phyloP scores from a whole-genome alignment of 2,329 filamentous ascomycete species.

The Epichloe scottii region DNA sequence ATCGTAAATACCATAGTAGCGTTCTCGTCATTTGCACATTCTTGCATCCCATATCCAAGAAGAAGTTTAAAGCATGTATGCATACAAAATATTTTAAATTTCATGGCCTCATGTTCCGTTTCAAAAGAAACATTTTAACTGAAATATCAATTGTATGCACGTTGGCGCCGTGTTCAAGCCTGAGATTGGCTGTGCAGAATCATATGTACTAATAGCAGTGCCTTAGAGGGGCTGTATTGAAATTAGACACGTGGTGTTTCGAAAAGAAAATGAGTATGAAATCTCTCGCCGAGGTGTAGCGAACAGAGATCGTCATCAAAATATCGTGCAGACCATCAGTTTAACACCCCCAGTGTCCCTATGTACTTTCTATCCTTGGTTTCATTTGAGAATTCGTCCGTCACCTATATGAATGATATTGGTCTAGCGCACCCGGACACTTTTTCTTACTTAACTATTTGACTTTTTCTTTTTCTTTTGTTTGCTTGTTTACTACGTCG shows the following conservation, averaged over 20 bases:
- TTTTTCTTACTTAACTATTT: background rate
- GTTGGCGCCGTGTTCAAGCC: too few species aligned
- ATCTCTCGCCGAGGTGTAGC: background rate
- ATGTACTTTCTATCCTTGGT: background rate
- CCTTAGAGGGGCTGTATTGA: too few species aligned
- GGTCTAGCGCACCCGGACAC: background rate
- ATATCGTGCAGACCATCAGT: slow-evolving; percentile 25
- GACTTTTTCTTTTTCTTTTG: slow-evolving; percentile 1
- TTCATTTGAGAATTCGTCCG: background rate
- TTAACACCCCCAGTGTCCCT: background rate
- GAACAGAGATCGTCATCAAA: slow-evolving; percentile 15
- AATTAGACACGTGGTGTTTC: too few species aligned
- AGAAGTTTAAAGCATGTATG: too few species aligned
- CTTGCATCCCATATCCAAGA: too few species aligned
- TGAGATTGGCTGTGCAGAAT: too few species aligned
- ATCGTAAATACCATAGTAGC: background rate
- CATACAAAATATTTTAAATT: too few species aligned
- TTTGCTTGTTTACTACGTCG: background rate
- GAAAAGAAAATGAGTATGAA: background rate
- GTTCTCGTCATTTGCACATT: too few species aligned
- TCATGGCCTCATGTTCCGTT: too few species aligned
- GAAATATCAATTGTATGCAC: too few species aligned
- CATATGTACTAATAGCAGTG: too few species aligned
- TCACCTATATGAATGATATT: background rate
- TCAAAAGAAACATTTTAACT: too few species aligned